Base-by-base conservation (phyloP, 805 yeast species). In the Barnettozyma californica region DNA sequence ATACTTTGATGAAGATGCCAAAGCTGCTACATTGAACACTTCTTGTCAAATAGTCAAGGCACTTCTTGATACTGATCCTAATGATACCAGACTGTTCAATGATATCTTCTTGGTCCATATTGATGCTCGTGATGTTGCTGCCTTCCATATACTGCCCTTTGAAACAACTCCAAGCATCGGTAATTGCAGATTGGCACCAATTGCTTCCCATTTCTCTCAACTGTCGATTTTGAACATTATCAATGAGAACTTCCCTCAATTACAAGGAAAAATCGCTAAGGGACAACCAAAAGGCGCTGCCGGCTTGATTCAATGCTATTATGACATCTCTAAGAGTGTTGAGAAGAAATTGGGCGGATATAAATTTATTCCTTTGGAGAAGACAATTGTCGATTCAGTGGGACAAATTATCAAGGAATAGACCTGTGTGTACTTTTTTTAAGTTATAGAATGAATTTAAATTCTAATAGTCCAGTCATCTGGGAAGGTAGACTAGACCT, bases 1-100 rank as follows among this genome's bases (percentile, higher is more conserved):
- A 54, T 72, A 68, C 8, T 73, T 75, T 44, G 73, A 78, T 31
- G 68, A 70, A 49, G 62, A 62, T 27, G 61, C 68, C 37, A 61
- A 68, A 40, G 63, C 64, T 7, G 59, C 61, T 14, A 56, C 56
- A 8, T 54, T 71, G 48, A 73, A 73, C 54, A 66, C 71, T 7
- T 70, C 76, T 16, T 64, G 69, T 48, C 62, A 63, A 57, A n/a
- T 62, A 51, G 52, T 68, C 55, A 67, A 58, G 50, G 37, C 50
- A 48, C 53, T 68, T 49, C 39, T 66, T 29, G 58, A 64, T 41
- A 45, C 58, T 6, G 48, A 56, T 7, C 52, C 70, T 40, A 51
- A 55, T 45, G 37, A 48, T 27, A 23, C 70, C 3, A 11, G 21
- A 3, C 23, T 29, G 23, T 37, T 36, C 8, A n/a, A 35, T 14